phyloP scores from a whole-genome alignment of 2,329 filamentous ascomycete species.

The Aphanocladium album region DNA sequence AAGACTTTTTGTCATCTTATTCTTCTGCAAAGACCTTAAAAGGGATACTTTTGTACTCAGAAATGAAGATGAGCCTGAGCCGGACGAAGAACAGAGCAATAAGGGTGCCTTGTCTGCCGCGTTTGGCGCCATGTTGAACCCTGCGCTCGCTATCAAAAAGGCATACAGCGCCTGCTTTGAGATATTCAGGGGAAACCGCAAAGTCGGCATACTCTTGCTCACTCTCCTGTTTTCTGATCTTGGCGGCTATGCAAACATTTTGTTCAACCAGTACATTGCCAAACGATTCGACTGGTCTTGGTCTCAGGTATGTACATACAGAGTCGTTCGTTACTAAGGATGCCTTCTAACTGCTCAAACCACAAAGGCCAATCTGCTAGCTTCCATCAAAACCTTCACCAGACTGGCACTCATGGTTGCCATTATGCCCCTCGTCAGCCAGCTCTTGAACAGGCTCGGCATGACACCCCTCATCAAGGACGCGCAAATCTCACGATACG shows the following conservation, averaged over 20 bases:
- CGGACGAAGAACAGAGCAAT: too few relatives aligned
- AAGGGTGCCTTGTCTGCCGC: neutral
- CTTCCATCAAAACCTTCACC: neutral
- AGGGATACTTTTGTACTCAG: neutral
- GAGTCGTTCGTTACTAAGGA: too few relatives aligned
- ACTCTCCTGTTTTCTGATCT: neutral
- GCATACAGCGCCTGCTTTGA: neutral
- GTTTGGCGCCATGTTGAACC: neutral
- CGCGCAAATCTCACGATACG: neutral
- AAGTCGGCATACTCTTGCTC: neutral
- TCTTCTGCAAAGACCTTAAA: neutral
- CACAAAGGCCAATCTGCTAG: neutral
- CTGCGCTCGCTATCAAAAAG: neutral
- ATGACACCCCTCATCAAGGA: neutral
- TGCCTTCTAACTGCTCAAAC: neutral
- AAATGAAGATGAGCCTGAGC: neutral
- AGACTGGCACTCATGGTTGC: neutral
- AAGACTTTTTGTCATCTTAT: neutral
- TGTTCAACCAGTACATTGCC: conserved; percentile 4
- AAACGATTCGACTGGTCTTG: conserved; percentile 6
- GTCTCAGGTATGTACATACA: neutral
- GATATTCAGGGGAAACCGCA: neutral
- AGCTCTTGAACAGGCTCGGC: neutral
- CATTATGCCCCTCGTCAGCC: neutral
- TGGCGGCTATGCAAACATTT: neutral